phyloP scores from a whole-genome alignment of 306 rosid species.

The Sophora flavescens region DNA sequence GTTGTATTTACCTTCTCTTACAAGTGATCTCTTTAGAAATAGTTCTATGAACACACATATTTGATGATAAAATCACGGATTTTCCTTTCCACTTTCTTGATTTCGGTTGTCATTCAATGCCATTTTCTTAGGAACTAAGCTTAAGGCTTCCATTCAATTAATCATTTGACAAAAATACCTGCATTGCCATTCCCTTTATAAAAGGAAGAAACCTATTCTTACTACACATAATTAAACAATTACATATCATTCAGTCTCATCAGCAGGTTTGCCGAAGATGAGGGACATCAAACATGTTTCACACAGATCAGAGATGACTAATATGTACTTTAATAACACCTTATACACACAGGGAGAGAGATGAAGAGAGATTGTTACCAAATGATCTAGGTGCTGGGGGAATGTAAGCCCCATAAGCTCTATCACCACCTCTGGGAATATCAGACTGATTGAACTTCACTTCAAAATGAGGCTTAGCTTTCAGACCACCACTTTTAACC shows the following conservation, averaged over 20 bases:
- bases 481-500: slow-evolving; percentile 82
- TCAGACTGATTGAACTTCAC: slow-evolving; percentile 82
- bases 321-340: slow-evolving; percentile 7
- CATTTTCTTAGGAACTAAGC: background rate
- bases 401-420: slow-evolving; percentile 89
- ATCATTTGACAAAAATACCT: slow-evolving; percentile 8
- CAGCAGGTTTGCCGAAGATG: background rate
- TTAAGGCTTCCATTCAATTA: background rate
- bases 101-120: background rate
- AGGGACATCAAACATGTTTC: slow-evolving; percentile 1
- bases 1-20: too few species aligned
- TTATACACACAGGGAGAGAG: background rate
- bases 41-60: background rate
- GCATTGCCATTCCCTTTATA: background rate
- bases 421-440: slow-evolving; percentile 66
- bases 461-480: slow-evolving; percentile 80
- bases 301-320: background rate
- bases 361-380: slow-evolving; percentile 53
- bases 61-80: background rate
- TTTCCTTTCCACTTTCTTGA: background rate
- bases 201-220: background rate
- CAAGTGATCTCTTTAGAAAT: background rate
- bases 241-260: slow-evolving; percentile 6
- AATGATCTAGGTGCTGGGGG: slow-evolving; percentile 73
- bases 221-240: slow-evolving; percentile 18